Conservation (phyloP, 139 green algal genomes). For the Chlorella ohadii region DNA sequence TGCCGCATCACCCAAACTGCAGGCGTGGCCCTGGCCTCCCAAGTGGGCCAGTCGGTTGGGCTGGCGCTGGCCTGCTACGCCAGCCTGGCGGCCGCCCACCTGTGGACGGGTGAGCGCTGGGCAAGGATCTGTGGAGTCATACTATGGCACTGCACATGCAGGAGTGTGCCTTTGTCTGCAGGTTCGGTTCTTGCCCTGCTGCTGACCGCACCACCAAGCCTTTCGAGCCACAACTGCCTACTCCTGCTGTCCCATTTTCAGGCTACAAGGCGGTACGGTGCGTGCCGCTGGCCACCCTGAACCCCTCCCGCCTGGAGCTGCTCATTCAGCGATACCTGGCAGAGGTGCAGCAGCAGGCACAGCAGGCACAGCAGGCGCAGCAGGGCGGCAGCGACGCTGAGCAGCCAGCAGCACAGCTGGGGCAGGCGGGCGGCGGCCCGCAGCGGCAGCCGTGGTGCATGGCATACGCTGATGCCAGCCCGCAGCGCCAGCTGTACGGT, state of each 20-base stretch:
- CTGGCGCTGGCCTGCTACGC: slow-evolving; percentile 33
- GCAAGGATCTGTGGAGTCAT: no score
- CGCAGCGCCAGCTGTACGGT: background rate
- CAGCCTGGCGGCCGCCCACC: slow-evolving; percentile 41
- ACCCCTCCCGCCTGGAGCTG: slow-evolving; percentile 67
- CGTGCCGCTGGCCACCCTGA: slow-evolving; percentile 77
- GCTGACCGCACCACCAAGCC: no score
- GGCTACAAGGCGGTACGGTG: slow-evolving; percentile 15
- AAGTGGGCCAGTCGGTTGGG: slow-evolving; percentile 18
- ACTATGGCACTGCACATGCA: no score
- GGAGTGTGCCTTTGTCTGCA: no score
- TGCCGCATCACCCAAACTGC: background rate
- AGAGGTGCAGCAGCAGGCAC: background rate
- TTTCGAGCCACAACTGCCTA: background rate
- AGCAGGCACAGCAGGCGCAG: background rate
- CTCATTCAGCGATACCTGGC: slow-evolving; percentile 27
- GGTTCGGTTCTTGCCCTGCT: no score
- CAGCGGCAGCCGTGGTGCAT: background rate
- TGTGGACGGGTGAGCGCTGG: slow-evolving; percentile 13
- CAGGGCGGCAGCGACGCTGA: background rate
- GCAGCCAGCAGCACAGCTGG: background rate
- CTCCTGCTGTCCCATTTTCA: background rate
- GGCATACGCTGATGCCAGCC: background rate
- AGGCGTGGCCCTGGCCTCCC: slow-evolving; percentile 35
- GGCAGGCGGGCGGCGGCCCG: background rate